Evolutionary conservation across 441 rosid species (phyloP), one percentile per base, ranked within the genome.

Genomic region (Theobroma grandiflorum): DNA sequence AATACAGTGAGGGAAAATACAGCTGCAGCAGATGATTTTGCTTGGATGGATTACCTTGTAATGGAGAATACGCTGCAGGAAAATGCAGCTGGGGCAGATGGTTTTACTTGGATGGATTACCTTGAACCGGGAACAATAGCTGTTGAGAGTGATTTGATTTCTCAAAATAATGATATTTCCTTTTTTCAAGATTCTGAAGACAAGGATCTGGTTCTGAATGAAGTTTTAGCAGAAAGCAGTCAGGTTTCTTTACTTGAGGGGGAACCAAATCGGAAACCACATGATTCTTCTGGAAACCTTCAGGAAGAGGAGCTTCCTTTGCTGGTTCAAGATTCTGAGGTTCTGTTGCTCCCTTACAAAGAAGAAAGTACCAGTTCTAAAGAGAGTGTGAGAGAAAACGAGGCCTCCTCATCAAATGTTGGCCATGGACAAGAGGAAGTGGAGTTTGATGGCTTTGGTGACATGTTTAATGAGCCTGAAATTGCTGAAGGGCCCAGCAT

Each of bases 391-490:
- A 81, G 72, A 83, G 91, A 87, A 78, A 86, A 80, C 78, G 94
- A 82, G 79, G 85, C 88, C 62, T 84, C 93, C 38, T 90, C 96
- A 2, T 85, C 90, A 47, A 82, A 77, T 82, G 87, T 82, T 47
- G 86, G 88, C 72, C 79, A 67, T 53, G 81, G 86, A 73, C 89
- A 86, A 78, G 96, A 90, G 33, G 91, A 95, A 80, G 74, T 75
- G 38, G 95, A 87, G 15, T 90, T 93, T 84, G 92, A 88, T 78
- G 98, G 96, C 78, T 84, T 95, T 82, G 97, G 97, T 31, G 98
- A 89, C 80, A 88, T 97, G 80, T 97, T 97, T 78, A 90, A 90
- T 73, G 99, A 97, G 85, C 99, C 98, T 9, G 99, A 94, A 76
- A 77, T 73, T 73, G 77, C 84, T 43, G 83, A 79, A 43, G 96